A percentile compares a stretch with the other conserved stretches of the same genome.
phyloP scores from a whole-genome alignment of 768 basidiomycete genomes.

The Lyophyllum semitale region DNA sequence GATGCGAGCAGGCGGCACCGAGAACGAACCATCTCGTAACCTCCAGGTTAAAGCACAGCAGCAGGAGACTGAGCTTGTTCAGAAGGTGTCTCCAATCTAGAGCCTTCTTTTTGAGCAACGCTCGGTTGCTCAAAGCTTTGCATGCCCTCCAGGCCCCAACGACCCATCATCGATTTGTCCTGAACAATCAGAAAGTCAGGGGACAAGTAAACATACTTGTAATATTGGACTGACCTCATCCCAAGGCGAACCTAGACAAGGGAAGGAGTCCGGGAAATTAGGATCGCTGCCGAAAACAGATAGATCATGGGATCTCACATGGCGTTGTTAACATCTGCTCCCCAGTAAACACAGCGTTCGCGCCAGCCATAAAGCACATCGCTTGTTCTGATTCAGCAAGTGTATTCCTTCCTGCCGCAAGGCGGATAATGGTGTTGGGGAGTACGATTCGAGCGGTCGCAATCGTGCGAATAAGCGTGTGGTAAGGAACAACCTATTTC shows the following conservation, averaged over 20 bases:
- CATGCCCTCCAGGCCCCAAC: constrained; percentile 95
- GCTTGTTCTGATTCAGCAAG: constrained; percentile 91
- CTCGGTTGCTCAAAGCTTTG: constrained; percentile 78
- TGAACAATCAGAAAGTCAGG: constrained; percentile 27
- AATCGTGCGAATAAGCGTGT: constrained; percentile 88
- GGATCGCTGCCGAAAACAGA: constrained; percentile 8
- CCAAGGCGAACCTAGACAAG: constrained; percentile 79
- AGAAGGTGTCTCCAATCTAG: constrained; percentile 20
- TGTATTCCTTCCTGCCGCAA: constrained; percentile 91
- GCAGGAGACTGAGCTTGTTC: constrained; percentile 2
- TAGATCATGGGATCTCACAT: constrained; percentile 52
- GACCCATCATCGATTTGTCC: constrained; percentile 92
- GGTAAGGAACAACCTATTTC: constrained; percentile 73
- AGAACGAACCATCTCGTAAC: constrained; percentile 8
- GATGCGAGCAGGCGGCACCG: constrained; percentile 10
- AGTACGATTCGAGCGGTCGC: constrained; percentile 93
- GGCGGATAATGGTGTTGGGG: constrained; percentile 90
- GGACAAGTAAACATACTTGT: not conserved
- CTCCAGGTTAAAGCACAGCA: not conserved
- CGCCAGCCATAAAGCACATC: constrained; percentile 98
- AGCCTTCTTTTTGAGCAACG: constrained; percentile 56
- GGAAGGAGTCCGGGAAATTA: constrained; percentile 10
- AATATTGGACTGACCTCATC: constrained; percentile 62
- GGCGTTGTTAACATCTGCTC: constrained; percentile 97
- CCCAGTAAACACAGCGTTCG: constrained; percentile 98